Evolutionary conservation across 148 eudicot species (phyloP).

Genomic region (Persicaria maculosa): DNA sequence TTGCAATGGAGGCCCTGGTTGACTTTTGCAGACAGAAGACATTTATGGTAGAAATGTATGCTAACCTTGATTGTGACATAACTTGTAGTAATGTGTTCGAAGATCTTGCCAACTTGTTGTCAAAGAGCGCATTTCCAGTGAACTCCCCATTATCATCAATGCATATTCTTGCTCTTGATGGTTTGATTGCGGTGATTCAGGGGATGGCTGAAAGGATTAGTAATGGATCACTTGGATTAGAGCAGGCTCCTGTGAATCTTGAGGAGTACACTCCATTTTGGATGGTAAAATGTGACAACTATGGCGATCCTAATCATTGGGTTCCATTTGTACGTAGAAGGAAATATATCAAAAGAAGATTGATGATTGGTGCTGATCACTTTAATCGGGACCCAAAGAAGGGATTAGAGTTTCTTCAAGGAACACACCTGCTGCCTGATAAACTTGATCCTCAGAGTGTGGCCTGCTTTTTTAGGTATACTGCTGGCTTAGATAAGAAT

Average conservation of each 20-base stretch:
- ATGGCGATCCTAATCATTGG: slow-evolving; percentile 69
- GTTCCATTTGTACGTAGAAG: slow-evolving; percentile 80
- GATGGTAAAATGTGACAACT: slow-evolving; percentile 65
- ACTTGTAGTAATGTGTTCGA: slow-evolving; percentile 86
- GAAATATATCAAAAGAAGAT: slow-evolving; percentile 73
- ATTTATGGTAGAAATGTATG: slow-evolving; percentile 84
- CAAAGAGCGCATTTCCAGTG: slow-evolving; percentile 94
- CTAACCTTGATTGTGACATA: slow-evolving; percentile 89
- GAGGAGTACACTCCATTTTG: slow-evolving; percentile 81
- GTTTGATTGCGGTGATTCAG: slow-evolving; percentile 78
- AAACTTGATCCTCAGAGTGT: slow-evolving; percentile 84
- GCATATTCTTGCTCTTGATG: slow-evolving; percentile 91
- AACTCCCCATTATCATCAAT: slow-evolving; percentile 76
- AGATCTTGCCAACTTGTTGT: slow-evolving; percentile 79
- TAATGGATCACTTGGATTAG: slow-evolving; percentile 48
- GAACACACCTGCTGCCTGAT: slow-evolving; percentile 70
- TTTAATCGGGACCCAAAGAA: slow-evolving; percentile 89
- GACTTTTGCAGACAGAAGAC: slow-evolving; percentile 89
- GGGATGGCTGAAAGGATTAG: slow-evolving; percentile 90
- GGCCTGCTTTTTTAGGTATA: slow-evolving; percentile 88
- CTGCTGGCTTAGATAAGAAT: slow-evolving; percentile 88
- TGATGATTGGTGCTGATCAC: slow-evolving; percentile 92
- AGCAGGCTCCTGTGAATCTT: slow-evolving; percentile 45
- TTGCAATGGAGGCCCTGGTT: slow-evolving; percentile 96
- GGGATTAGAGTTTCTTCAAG: slow-evolving; percentile 89